Base-by-base conservation (phyloP, 495 filamentous ascomycete species). In the Penicillium crystallinum region DNA sequence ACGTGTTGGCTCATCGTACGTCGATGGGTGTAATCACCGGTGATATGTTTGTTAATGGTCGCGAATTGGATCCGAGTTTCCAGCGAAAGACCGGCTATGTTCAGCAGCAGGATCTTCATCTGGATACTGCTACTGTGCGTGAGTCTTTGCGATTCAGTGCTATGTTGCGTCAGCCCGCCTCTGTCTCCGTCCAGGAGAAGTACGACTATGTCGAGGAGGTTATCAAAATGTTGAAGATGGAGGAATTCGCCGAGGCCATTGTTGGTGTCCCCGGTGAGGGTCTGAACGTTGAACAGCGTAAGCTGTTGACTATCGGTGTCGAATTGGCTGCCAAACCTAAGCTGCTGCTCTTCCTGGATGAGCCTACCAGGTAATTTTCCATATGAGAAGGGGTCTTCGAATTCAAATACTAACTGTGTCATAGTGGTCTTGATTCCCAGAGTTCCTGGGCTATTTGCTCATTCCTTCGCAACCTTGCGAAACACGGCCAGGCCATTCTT, bases 11-110 rank as follows among this genome's bases (percentile, higher is more conserved):
- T 0, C 70, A 76, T 47, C 69, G 82, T 3, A 70, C 71, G 17
- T 64, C 65, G 2, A 72, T 79, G 47, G 79, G 80, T 30, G 69
- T 76, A 2, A 70, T 82, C 0, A 71, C 62, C 10, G 79, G 77
- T 19, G 74, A 78, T 19, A 75, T 82, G 61, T 65, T 80, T 36
- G 76, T 82, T 10, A 72, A 81, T 51, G 78, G 79, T 1, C 57
- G 56, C 6, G 58, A 56, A 0, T 59, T 85, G 14, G 88, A 92
- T 62, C 68, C 74, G 4, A 89, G 86, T 0, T 96, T 96, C 76
- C 89, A 93, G 60, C 83, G 91, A 19, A 93, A 91, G 72, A 95
- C 90, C 3, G 91, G 91, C 6, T 97, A 96, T 58, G 91, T 92
- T 17, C 88, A 97, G 58, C 91, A 97, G 64, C 89, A 95, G 63